Conservation (phyloP, 2,329 filamentous ascomycete genomes). For the Paracoccidioides brasiliensis region DNA sequence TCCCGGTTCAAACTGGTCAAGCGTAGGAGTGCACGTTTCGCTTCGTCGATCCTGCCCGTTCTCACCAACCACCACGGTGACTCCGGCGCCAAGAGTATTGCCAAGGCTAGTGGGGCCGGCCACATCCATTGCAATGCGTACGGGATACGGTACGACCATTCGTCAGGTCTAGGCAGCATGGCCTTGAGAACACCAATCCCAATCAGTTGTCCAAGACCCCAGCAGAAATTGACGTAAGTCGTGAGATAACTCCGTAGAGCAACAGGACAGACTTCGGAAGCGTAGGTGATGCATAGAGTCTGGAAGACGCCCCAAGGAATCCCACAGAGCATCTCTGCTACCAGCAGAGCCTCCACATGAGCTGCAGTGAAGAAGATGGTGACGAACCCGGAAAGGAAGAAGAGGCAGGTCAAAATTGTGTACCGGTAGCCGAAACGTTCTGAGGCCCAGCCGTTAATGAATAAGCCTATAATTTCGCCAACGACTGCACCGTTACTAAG, state of each 20-base stretch:
- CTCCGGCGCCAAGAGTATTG: slow-evolving; percentile 37
- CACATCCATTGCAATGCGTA: slow-evolving; percentile 43
- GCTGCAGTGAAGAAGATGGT: slow-evolving; percentile 40
- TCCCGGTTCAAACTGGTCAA: slow-evolving; percentile 39
- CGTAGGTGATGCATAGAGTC: slow-evolving; percentile 35
- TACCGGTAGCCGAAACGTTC: slow-evolving; percentile 41
- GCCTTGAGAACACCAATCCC: slow-evolving; percentile 39
- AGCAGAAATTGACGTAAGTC: slow-evolving; percentile 36
- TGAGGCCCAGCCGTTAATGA: slow-evolving; percentile 39
- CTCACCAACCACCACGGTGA: slow-evolving; percentile 41
- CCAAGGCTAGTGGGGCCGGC: slow-evolving; percentile 37
- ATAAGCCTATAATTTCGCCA: slow-evolving; percentile 38
- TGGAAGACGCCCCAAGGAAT: slow-evolving; percentile 42
- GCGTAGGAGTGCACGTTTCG: slow-evolving; percentile 30
- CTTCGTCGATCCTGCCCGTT: slow-evolving; percentile 33
- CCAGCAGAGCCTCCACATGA: slow-evolving; percentile 35
- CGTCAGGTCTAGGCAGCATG: slow-evolving; percentile 33
- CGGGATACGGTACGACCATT: slow-evolving; percentile 42
- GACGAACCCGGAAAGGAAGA: slow-evolving; percentile 35
- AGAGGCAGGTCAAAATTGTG: slow-evolving; percentile 36
- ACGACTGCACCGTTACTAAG: slow-evolving; percentile 32
- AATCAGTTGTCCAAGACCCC: slow-evolving; percentile 38
- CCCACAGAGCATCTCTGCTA: slow-evolving; percentile 39
- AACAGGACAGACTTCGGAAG: slow-evolving; percentile 36
- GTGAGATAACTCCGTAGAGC: slow-evolving; percentile 34